Evolutionary conservation across 208 protist genomes (phyloP), one percentile per base, ranked within the genome.

Genomic region (Leishmania martiniquensis): DNA sequence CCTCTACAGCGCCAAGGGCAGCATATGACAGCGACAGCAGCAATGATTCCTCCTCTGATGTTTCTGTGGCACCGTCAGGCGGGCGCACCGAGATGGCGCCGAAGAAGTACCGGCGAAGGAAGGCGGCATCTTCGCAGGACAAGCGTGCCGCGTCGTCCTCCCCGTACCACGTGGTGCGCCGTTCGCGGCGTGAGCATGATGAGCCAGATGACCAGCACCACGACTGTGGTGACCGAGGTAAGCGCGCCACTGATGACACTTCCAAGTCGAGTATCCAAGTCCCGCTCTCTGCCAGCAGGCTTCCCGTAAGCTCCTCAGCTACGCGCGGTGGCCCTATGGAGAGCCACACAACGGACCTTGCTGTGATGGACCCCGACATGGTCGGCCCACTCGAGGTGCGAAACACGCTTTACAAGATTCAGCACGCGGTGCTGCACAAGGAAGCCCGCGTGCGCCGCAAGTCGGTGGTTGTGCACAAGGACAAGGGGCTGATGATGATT

Each of bases 401-500:
- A 34, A 78, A 89, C n/a, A 85, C 88, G 10, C 83, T 93, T 66
- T 88, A 90, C 78, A 93, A 91, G 81, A 89, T 93, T 60, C 89
- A 78, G 1, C 85, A 93, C 55, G 85, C 86, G 57, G 81, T 93
- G 65, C 75, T 93, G 34, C 86, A 91, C 72, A 90, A 86, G 75
- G 90, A 92, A 72, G 80, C 86, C 34, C 83, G 82, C 10, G 55
- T 71, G 13, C 84, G 86, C 62, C 90, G 84, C 44, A 85, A 82
- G 63, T 59, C 81, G 1, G 79, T 81, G 0, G 85, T 75, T 15
- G 76, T 89, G 62, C 89, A 94, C 84, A 85, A 83, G 54, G 93
- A 96, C 77, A 88, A 88, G 69, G 93, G 93, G 3, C 79, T 96
- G 55, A 92, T 87, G 81, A 93, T 87, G 75, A 94, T 96, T 49